Percentiles rank a stretch among this genome's conserved stretches.
These are phyloP conservation scores for Babesia divergens DNA, from an alignment of 169 alveolate genomes.

Conservation along the genomic window DNA sequence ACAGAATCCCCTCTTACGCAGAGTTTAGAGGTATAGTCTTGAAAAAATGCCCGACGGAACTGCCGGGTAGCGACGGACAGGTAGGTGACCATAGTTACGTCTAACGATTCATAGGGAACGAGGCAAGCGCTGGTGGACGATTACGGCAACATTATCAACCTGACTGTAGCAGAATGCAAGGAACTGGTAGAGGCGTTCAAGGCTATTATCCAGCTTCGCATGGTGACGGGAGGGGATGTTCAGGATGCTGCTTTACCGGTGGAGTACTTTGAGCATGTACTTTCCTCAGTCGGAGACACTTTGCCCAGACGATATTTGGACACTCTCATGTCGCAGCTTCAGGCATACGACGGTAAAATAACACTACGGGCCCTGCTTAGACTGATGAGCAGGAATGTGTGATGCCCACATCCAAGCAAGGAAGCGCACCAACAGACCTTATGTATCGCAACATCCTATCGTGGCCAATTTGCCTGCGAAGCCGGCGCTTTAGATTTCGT, in stretches of 20 bases:
- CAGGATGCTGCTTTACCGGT: background rate
- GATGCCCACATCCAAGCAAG: too few relatives aligned
- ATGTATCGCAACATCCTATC: too few relatives aligned
- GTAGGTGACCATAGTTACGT: background rate
- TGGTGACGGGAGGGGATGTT: background rate
- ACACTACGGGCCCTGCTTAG: conserved; percentile 35
- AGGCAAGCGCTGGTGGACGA: conserved; percentile 18
- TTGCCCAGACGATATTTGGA: conserved; percentile 3
- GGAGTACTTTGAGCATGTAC: conserved; percentile 18
- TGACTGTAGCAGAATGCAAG: conserved; percentile 14
- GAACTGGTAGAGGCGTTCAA: conserved; percentile 19
- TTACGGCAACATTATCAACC: conserved; percentile 27
- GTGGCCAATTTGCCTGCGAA: too few relatives aligned
- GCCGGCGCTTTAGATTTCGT: too few relatives aligned
- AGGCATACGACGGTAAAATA: conserved; percentile 25
- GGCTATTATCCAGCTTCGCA: conserved; percentile 11
- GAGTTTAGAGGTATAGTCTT: conserved; percentile 40
- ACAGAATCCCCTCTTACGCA: background rate
- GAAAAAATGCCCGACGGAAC: conserved; percentile 14
- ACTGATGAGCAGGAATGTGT: conserved; percentile 20
- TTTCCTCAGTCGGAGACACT: conserved; percentile 23
- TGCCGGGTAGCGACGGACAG: background rate
- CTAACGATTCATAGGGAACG: background rate
- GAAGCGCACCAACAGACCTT: too few relatives aligned
- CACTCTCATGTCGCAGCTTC: conserved; percentile 2